Base-by-base conservation (phyloP, 345 rosid species). In the Bruguiera gymnorhiza region DNA sequence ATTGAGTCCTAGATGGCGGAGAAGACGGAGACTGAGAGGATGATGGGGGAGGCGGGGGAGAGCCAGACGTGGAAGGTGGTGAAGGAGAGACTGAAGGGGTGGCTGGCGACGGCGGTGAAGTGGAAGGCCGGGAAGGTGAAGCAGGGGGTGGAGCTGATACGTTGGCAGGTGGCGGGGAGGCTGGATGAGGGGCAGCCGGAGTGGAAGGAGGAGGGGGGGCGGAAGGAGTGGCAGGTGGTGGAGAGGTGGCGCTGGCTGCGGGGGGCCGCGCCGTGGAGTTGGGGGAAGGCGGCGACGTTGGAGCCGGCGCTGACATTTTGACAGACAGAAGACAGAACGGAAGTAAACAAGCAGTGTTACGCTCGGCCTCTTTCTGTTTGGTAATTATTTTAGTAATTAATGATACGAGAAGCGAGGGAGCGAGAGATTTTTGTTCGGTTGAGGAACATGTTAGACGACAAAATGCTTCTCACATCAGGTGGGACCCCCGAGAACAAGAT, bases 231-330 rank as follows among this genome's bases (percentile, higher is more conserved):
- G 88, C n/a, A 0, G 86, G 77, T 3, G 88, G 79, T 0, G 83
- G 66, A 1, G 89, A 46, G 29, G 84, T 65, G 21, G 81, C 46
- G 27, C 8, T 23, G 8, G 77, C 29, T 6, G 79, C 21, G 46
- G 83, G 75, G 0, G 81, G 75, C 4, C 72, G 78, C 10, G 79
- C 69, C 36, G 83, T 72, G 36, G 82, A 16, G 57, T 68, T 78
- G 48, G 78, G 46, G 15, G 87, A 68, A 19, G 89, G 73, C n/a
- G 82, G 79, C 21, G 84, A 24, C 6, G 75, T 26, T 2, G 81
- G 53, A 39, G 71, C 19, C 11, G 89, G 83, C 36, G 90, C 70
- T 9, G 92, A 83, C 88, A 89, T 87, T 48, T 32, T 61, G 3
- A 18, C 24, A 21, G 4, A 29, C 27, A 23, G 6, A 9, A 2